Percentiles rank a stretch among this genome's conserved stretches.
phyloP scores from a whole-genome alignment of 192 early-diverging fungal species.

The Pilobolus umbonatus region DNA sequence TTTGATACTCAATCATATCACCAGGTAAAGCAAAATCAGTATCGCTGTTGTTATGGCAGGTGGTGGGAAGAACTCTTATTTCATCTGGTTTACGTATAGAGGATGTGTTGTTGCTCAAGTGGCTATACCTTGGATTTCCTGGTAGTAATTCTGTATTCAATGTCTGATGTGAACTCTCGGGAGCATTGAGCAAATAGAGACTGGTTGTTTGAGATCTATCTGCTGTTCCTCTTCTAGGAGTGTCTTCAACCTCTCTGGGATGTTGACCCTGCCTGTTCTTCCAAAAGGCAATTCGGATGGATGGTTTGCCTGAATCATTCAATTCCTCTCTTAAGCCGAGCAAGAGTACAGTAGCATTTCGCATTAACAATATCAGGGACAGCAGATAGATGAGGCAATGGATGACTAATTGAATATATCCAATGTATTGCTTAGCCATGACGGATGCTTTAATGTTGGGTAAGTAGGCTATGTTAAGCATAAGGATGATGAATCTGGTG shows the following conservation, averaged over 20 bases:
- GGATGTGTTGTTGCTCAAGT: too few species aligned
- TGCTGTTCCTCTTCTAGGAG: too few species aligned
- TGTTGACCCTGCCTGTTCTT: neutral
- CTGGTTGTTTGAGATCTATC: too few species aligned
- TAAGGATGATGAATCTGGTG: slow-evolving; percentile 30
- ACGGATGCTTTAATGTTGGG: slow-evolving; percentile 13
- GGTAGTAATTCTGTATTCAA: too few species aligned
- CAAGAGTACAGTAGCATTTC: slow-evolving; percentile 22
- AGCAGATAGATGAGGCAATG: slow-evolving; percentile 38
- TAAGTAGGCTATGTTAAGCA: slow-evolving; percentile 37
- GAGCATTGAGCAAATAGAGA: too few species aligned
- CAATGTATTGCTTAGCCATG: slow-evolving; percentile 33
- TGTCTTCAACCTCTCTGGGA: neutral
- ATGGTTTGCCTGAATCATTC: neutral
- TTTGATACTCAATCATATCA: too few species aligned
- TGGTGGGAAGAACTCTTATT: too few species aligned
- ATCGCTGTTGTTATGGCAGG: too few species aligned
- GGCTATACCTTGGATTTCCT: too few species aligned
- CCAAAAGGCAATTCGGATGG: slow-evolving; percentile 11
- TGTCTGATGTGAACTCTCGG: too few species aligned
- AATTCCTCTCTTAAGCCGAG: slow-evolving; percentile 19
- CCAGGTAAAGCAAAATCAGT: too few species aligned
- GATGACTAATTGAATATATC: slow-evolving; percentile 38
- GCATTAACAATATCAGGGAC: slow-evolving; percentile 32
- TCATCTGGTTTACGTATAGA: too few species aligned